phyloP scores from a whole-genome alignment of 352 stramenopile species.

The Pythium pyrilobum region DNA sequence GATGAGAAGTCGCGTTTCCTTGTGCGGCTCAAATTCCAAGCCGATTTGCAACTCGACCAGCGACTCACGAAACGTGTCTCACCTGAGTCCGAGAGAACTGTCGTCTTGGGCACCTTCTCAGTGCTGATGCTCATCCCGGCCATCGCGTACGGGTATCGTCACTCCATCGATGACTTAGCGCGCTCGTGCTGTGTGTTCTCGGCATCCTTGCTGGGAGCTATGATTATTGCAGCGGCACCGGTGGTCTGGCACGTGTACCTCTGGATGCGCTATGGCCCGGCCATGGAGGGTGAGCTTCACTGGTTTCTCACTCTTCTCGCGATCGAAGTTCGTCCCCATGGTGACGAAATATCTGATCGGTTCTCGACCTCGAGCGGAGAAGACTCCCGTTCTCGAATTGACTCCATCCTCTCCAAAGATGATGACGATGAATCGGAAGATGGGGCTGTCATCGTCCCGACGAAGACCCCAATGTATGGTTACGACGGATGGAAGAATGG shows the following conservation, averaged over 20 bases:
- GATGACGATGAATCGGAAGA: conserved; percentile 8
- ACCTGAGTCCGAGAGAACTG: conserved; percentile 4
- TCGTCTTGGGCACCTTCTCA: conserved; percentile 2
- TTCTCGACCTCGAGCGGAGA: conserved; percentile 1
- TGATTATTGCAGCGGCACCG: conserved; percentile 11
- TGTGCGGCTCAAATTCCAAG: conserved; percentile 25
- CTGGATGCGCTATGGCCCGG: conserved; percentile 8
- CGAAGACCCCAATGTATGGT: conserved; percentile 1
- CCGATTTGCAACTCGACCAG: conserved; percentile 26
- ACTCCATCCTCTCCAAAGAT: conserved; percentile 6
- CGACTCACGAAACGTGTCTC: conserved; percentile 8
- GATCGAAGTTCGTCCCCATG: conserved; percentile 22
- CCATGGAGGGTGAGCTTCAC: conserved; percentile 28
- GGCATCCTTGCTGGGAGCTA: neutral
- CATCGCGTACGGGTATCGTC: conserved; percentile 1
- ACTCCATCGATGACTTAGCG: neutral
- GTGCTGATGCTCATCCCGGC: conserved; percentile 13
- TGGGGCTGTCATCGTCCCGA: conserved; percentile 2
- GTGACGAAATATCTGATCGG: conserved; percentile 4
- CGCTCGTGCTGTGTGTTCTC: conserved; percentile 4
- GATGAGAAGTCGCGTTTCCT: conserved; percentile 20
- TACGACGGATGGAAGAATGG: neutral
- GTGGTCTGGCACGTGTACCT: conserved; percentile 27
- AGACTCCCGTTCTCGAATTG: conserved; percentile 2
- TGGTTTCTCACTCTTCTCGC: conserved; percentile 34